These are phyloP conservation scores for Podosphaera aphanis DNA, from an alignment of 2,329 filamentous ascomycete genomes.

Conservation along the genomic window DNA sequence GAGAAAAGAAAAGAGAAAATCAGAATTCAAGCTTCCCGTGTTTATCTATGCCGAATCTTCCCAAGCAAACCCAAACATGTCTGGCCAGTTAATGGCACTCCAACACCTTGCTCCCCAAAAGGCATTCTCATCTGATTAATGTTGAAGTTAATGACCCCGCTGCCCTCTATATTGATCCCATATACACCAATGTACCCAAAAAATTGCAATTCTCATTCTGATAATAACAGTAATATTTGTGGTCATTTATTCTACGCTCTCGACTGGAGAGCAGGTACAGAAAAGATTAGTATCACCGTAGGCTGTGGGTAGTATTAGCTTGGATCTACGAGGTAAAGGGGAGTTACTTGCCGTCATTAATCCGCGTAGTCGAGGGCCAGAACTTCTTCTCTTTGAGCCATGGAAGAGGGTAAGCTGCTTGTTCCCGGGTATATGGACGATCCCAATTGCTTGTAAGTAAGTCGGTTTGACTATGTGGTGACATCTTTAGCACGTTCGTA, in stretches of 20 bases:
- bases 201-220: neutral
- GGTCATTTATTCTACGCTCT: conserved; percentile 15
- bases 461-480: conserved; percentile 69
- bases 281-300: conserved; percentile 85
- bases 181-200: too few species aligned
- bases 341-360: conserved; percentile 54
- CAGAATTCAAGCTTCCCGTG: too few species aligned
- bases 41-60: too few species aligned
- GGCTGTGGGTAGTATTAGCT: conserved; percentile 24
- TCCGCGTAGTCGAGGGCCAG: conserved; percentile 69
- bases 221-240: neutral
- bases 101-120: too few species aligned
- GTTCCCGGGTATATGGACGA: conserved; percentile 55
- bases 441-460: conserved; percentile 58
- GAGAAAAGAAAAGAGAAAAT: too few species aligned
- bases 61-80: too few species aligned
- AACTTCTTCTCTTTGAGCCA: conserved; percentile 91
- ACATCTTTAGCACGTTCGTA: conserved; percentile 68
- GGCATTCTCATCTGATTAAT: too few species aligned
- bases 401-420: conserved; percentile 65
- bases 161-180: too few species aligned
- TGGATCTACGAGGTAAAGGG: neutral
- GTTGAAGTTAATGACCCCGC: too few species aligned
- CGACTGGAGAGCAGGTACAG: conserved; percentile 78
- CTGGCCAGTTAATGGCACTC: too few species aligned